A percentile compares a stretch with the other conserved stretches of the same genome.
Conservation (phyloP, 2,329 filamentous ascomycete species). For the Lecanicillium sp. region DNA sequence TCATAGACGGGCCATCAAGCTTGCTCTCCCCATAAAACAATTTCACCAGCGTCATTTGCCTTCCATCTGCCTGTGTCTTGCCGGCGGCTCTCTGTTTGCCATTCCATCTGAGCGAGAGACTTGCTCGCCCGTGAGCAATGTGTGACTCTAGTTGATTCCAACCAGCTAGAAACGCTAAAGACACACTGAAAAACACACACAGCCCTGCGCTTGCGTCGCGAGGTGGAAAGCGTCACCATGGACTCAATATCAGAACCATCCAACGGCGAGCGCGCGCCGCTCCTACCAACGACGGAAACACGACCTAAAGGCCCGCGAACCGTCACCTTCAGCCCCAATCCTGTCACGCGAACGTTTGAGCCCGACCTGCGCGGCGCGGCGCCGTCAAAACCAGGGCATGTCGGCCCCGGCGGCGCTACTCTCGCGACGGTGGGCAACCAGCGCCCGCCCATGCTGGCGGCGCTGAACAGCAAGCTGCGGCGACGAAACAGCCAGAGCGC, state of each 20-base stretch:
- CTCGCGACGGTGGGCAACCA: constrained; percentile 7
- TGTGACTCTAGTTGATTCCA: too few species aligned
- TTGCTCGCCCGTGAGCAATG: too few species aligned
- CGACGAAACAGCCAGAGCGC: constrained; percentile 74
- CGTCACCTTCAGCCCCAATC: constrained; percentile 72
- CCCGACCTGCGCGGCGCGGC: constrained; percentile 26
- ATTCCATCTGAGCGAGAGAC: too few species aligned
- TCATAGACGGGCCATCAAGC: neutral
- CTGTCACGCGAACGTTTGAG: constrained; percentile 54
- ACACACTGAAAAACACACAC: neutral
- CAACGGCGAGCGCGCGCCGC: constrained; percentile 25
- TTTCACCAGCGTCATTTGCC: neutral
- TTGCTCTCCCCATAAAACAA: neutral
- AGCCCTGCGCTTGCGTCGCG: too few species aligned
- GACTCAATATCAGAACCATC: constrained; percentile 5
- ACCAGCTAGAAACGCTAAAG: neutral
- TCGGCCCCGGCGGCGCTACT: constrained; percentile 25
- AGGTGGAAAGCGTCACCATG: constrained; percentile 4
- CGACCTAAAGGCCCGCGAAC: constrained; percentile 47
- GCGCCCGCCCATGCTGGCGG: constrained; percentile 57
- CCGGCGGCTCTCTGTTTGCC: too few species aligned
- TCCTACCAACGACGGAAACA: constrained; percentile 22
- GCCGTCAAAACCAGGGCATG: constrained; percentile 13
- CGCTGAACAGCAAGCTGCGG: constrained; percentile 80
- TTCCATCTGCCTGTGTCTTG: neutral